phyloP scores from a whole-genome alignment of 1,139 yeast genomes.

The Lodderomyces jiufengensis region DNA sequence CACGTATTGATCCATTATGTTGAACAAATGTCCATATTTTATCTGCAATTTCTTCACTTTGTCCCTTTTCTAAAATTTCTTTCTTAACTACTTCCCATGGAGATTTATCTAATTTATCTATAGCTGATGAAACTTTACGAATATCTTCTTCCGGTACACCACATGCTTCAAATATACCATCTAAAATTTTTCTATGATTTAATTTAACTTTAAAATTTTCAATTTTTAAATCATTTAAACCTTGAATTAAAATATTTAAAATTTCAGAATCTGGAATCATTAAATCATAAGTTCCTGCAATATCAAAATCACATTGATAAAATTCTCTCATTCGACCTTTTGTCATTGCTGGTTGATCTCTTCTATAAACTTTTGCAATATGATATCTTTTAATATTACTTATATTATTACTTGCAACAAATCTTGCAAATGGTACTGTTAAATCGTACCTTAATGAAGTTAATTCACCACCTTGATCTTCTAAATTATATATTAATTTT shows the following conservation, averaged over 20 bases:
- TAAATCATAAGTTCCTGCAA: slow-evolving; percentile 86
- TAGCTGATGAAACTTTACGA: slow-evolving; percentile 89
- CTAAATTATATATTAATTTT: slow-evolving; percentile 87
- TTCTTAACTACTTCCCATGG: slow-evolving; percentile 94
- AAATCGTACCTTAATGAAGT: slow-evolving; percentile 92
- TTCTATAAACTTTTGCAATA: slow-evolving; percentile 95
- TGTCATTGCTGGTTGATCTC: slow-evolving; percentile 99
- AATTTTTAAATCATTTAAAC: slow-evolving; percentile 78
- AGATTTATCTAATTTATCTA: slow-evolving; percentile 88
- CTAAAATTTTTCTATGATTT: slow-evolving; percentile 92
- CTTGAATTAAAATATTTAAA: slow-evolving; percentile 76
- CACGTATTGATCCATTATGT: slow-evolving; percentile 70
- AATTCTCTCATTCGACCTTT: slow-evolving; percentile 99
- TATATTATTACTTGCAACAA: slow-evolving; percentile 90
- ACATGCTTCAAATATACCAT: slow-evolving; percentile 91
- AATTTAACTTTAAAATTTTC: slow-evolving; percentile 84
- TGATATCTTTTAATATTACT: slow-evolving; percentile 89
- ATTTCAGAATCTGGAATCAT: slow-evolving; percentile 97
- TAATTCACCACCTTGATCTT: slow-evolving; percentile 98
- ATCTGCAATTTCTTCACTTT: slow-evolving; percentile 88
- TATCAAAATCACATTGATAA: slow-evolving; percentile 96
- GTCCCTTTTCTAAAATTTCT: slow-evolving; percentile 86
- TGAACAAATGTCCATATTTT: slow-evolving; percentile 88
- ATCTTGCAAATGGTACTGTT: slow-evolving; percentile 97
- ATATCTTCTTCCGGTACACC: slow-evolving; percentile 95